Conservation (phyloP, 768 basidiomycete species). For the Chalciporus sphaerocephalus region DNA sequence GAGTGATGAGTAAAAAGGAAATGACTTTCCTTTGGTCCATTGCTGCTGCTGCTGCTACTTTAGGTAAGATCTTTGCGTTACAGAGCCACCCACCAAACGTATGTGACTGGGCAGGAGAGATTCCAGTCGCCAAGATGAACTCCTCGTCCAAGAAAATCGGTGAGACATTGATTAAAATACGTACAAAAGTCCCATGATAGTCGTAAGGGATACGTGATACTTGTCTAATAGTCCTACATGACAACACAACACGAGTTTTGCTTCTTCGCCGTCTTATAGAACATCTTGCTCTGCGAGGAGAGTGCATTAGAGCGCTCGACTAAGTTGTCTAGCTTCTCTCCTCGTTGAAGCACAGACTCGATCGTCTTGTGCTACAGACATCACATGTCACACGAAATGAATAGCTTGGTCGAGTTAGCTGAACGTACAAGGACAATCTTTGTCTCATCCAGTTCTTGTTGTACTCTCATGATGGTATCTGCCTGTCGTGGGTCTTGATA, state of each 20-base stretch:
- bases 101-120: no score
- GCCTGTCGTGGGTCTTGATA: slow-evolving; percentile 98
- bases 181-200: slow-evolving; percentile 19
- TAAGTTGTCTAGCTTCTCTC: slow-evolving; percentile 93
- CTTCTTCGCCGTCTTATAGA: slow-evolving; percentile 99
- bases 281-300: slow-evolving; percentile 92
- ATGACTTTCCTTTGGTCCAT: no score
- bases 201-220: slow-evolving; percentile 13
- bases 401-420: no score
- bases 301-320: slow-evolving; percentile 90
- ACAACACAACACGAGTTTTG: slow-evolving; percentile 95
- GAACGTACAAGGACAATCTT: slow-evolving; percentile 89
- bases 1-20: no score
- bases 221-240: slow-evolving; percentile 48
- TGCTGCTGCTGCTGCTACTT: no score
- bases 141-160: slow-evolving; percentile 4
- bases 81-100: no score
- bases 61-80: no score
- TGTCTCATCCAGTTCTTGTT: slow-evolving; percentile 97
- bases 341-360: slow-evolving; percentile 91
- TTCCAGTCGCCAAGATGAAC: not conserved
- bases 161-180: slow-evolving; percentile 13
- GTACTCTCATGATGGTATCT: slow-evolving; percentile 97
- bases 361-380: slow-evolving; percentile 91
- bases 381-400: not conserved